Evolutionary conservation across 148 eudicot species (phyloP), one percentile per base, ranked within the genome.

Genomic region (Gaultheria prostrata): DNA sequence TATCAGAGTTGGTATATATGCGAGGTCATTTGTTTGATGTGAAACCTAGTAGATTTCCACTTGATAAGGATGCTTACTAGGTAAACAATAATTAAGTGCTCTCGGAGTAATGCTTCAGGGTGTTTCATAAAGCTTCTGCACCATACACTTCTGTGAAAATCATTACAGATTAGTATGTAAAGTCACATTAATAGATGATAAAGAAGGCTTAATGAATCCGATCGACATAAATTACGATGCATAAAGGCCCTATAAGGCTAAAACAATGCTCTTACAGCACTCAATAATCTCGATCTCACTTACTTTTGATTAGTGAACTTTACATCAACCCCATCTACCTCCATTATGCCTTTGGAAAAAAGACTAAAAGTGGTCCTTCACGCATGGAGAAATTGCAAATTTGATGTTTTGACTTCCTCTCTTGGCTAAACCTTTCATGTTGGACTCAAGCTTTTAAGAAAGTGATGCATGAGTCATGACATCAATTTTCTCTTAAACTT

Each of bases 1-100:
- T 17, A 51, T 78, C 65, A 78, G 69, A 32, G 28, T 79, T 45
- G 56, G 61, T 8, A 6, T 56, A 54, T 17, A 33, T 56, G 69
- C 30, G 48, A 56, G 35, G 30, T 79, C 71, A 57, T 79, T 13
- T 33, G 56, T 32, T 26, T 65, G 30, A 56, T 56, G 71, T 57
- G 82, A 51, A 79, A 32, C 30, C 70, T 35, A 33, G 6, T 57
- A 79, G 82, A 56, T 48, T 33, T 61, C 33, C 82, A 59, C 72
- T 79, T 39, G 82, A 63, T 24, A 35, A 59, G n/a, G 72, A 35
- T 59, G 51, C 50, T 53, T 53, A 61, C 4, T 5, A 39, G 3
- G 43, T 5, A 39, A 39, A 39, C 43, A 39, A 4, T 39, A 4
- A 39, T 39, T 39, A 39, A 39, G 43, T 39, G 43, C 43, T 39